Base-by-base conservation (phyloP, 164 flowering plant species). In the Aristolochia fimbriata region DNA sequence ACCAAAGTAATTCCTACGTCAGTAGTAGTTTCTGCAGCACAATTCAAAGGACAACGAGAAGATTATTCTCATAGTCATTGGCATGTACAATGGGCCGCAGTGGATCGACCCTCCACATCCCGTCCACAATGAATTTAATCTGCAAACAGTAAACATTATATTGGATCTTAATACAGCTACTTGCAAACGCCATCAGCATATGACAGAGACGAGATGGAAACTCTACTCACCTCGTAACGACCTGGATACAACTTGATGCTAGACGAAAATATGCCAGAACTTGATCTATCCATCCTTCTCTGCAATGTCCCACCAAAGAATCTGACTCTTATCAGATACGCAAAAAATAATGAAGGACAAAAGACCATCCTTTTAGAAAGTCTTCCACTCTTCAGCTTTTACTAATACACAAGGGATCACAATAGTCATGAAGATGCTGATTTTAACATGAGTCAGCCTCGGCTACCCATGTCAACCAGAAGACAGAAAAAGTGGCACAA, bases 91-190 rank as follows among this genome's bases (percentile, higher is more conserved):
- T 69, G 15, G 93, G 96, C 8, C 89, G 89, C 47, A 89, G 74
- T 15, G 96, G 98, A 80, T 92, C 98, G 50, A 83, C 63, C 66
- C 21, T 79, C 98, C 98, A 92, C 21, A 63, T 57, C 13, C 98
- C 96, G 70, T 92, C 96, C 41, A 92, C 96, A 23, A 92, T 80
- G 64, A 92, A 92, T 67, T 92, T 92, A 62, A 92, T 78, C 98
- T 92, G 87, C 27, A 60, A 19, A 24, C 19, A 30, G 47, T 46
- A 54, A 37, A 37, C 43, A 37, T 37, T 37, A 37, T 37, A 10
- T 6, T 3, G 43, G 43, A 10, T 7, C 10, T 58, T 49, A 61
- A n/a, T 45, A 27, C 48, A 20, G 20, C 41, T 20, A 23, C 17
- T 11, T 49, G 22, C 19, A 49, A 17, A 49, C 12, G 52, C 7